Conservation (phyloP, 2,329 filamentous ascomycete genomes). For the Aspergillus sp. region DNA sequence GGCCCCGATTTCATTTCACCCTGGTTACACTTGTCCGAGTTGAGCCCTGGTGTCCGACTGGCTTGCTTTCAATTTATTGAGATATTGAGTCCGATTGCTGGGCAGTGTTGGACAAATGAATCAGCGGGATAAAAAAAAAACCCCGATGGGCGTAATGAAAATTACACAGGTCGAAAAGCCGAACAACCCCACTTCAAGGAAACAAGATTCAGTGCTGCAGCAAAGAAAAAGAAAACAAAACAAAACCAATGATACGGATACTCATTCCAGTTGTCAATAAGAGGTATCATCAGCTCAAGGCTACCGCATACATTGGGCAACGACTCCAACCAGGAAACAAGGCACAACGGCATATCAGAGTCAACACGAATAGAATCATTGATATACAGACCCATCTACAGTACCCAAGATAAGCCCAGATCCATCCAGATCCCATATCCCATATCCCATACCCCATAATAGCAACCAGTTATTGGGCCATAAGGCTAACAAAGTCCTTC, state of each 20-base stretch:
- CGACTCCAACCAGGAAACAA: no score
- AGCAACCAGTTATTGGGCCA: constrained; percentile 22
- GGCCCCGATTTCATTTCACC: neutral
- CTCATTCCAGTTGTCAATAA: no score
- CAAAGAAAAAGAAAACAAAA: neutral
- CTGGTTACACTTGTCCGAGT: neutral
- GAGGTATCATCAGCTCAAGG: no score
- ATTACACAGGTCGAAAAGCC: neutral
- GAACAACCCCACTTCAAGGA: neutral
- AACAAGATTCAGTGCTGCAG: neutral
- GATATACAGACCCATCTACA: neutral
- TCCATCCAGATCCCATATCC: no score
- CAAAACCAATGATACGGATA: no score
- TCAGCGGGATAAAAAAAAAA: neutral
- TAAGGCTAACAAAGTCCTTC: constrained; percentile 38
- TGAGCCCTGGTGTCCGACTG: neutral
- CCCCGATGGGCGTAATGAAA: neutral
- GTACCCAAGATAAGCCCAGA: neutral
- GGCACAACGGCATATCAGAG: no score
- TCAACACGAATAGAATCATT: neutral
- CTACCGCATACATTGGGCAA: no score
- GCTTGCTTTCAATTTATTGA: neutral
- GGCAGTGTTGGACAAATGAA: neutral
- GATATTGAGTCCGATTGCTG: neutral
- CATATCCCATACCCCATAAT: no score